phyloP scores from a whole-genome alignment of 2,329 filamentous ascomycete species.

The Huntiella abstrusa region DNA sequence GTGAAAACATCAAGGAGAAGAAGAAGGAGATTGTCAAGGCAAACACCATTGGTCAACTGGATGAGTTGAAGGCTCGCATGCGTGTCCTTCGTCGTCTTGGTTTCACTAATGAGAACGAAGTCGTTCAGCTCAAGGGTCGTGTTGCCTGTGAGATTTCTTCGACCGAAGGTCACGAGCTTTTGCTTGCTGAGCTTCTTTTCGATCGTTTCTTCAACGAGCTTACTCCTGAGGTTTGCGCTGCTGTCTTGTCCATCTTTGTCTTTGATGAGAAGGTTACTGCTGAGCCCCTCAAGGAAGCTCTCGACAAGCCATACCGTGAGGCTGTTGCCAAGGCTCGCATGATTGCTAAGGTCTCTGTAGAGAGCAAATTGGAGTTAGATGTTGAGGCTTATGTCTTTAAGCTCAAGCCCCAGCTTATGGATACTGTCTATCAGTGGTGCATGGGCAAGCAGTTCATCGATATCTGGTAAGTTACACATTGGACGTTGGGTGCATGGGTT shows the following conservation, averaged over 20 bases:
- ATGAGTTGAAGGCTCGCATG: constrained; percentile 91
- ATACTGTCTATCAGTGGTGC: constrained; percentile 83
- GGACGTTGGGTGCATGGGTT: background rate
- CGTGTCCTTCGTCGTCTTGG: constrained; percentile 81
- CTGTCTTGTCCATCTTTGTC: constrained; percentile 82
- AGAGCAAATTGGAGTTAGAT: constrained; percentile 85
- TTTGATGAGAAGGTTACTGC: constrained; percentile 91
- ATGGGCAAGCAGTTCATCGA: constrained; percentile 78
- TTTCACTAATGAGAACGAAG: constrained; percentile 89
- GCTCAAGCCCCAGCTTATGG: constrained; percentile 93
- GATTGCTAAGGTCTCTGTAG: constrained; percentile 82
- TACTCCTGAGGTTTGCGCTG: constrained; percentile 68
- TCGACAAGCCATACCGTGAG: constrained; percentile 69
- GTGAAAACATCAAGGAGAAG: constrained; percentile 64
- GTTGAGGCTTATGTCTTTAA: constrained; percentile 83
- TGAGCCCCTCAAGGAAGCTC: constrained; percentile 57
- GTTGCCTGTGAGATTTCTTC: constrained; percentile 97
- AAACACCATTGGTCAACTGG: constrained; percentile 76
- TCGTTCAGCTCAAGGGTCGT: constrained; percentile 90
- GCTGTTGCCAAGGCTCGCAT: constrained; percentile 73
- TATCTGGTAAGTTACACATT: constrained; percentile 59
- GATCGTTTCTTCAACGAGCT: constrained; percentile 97
- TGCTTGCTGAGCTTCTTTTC: constrained; percentile 84
- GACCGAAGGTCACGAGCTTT: constrained; percentile 71
- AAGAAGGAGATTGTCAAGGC: constrained; percentile 77